Base-by-base conservation (phyloP, 2,329 filamentous ascomycete species). In the Proliferodiscus dingleyae region DNA sequence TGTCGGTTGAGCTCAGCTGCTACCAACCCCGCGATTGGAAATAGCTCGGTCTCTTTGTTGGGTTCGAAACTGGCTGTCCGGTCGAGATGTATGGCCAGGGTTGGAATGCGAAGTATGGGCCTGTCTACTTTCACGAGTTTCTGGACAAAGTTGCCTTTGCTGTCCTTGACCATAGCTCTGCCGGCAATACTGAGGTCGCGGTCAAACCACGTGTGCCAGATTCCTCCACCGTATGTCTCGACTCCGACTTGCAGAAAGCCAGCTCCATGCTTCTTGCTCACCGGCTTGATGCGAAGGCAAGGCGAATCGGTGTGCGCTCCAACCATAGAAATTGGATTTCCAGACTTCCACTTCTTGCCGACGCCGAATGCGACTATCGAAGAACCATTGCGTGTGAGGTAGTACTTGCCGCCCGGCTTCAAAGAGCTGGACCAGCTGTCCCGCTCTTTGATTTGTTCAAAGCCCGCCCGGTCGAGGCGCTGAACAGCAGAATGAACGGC, bases 201-300 rank as follows among this genome's bases (percentile, higher is more conserved):
- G 66, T 98, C 93, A 63, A 98, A 98, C 93, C 86, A 98, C 37
- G 88, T 95, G 68, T 96, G 90, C 91, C 91, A 97, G 61, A 97
- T 83, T 45, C 93, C 93, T 51, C 93, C 93, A 43, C 93, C 93
- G 63, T 98, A 98, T 2, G 89, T 91, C 73, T 98, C 93, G 41
- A 96, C 91, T 43, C 90, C 93, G 46, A 98, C 83, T 69, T 98
- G 93, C 52, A 96, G 70, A 67, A 93, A 98, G 10, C 91, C 91
- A 54, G 87, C 85, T 45, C 79, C 82, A 61, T 80, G 78, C 71
- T 91, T 93, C 70, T 91, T 95, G 63, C 88, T 95, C 33, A 95
- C 84, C 10, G 93, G 93, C 74, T 98, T 98, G 65, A 98, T 74
- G 49, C 91, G 84, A 40, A 98, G 78, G 58, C 87, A 90, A 5